phyloP scores from a whole-genome alignment of 2,329 filamentous ascomycete species.

The Calonectria crousiana region DNA sequence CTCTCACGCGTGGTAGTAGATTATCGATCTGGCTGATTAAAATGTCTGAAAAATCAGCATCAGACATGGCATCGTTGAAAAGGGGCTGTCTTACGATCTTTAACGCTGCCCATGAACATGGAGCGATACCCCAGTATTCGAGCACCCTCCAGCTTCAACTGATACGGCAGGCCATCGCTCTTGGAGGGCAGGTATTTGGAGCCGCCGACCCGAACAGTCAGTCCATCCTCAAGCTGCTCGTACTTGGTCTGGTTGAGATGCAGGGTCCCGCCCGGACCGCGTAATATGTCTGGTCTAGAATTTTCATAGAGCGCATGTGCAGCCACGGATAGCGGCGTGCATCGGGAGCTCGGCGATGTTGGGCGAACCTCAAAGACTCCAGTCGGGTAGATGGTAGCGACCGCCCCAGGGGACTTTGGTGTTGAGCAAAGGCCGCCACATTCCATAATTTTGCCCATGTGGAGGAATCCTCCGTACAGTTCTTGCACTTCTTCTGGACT shows the following conservation, averaged over 20 bases:
- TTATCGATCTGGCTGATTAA: slow-evolving; percentile 34
- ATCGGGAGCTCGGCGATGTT: slow-evolving; percentile 51
- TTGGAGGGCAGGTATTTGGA: slow-evolving; percentile 25
- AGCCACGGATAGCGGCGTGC: slow-evolving; percentile 62
- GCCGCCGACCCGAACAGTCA: slow-evolving; percentile 33
- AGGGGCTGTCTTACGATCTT: slow-evolving; percentile 21
- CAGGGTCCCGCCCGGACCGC: slow-evolving; percentile 63
- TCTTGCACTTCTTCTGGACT: background rate
- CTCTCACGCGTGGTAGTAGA: slow-evolving; percentile 19
- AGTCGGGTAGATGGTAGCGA: slow-evolving; percentile 54
- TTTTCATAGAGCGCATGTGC: slow-evolving; percentile 69
- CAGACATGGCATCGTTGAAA: accelerated
- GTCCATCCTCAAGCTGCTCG: slow-evolving; percentile 27
- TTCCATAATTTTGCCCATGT: slow-evolving; percentile 69
- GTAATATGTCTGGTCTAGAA: slow-evolving; percentile 61
- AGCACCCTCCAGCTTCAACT: slow-evolving; percentile 41
- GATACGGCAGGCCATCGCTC: slow-evolving; percentile 22
- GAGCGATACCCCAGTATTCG: slow-evolving; percentile 35
- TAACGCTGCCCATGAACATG: slow-evolving; percentile 40
- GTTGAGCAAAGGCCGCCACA: slow-evolving; percentile 62
- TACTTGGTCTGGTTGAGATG: slow-evolving; percentile 51
- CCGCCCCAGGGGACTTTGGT: slow-evolving; percentile 58
- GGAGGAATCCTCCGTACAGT: slow-evolving; percentile 52
- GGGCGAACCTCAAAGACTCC: slow-evolving; percentile 62
- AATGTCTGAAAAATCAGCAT: slow-evolving; percentile 30